Evolutionary conservation across 108 stramenopile genomes (phyloP).

Genomic region (Cyclotella baltica): DNA sequence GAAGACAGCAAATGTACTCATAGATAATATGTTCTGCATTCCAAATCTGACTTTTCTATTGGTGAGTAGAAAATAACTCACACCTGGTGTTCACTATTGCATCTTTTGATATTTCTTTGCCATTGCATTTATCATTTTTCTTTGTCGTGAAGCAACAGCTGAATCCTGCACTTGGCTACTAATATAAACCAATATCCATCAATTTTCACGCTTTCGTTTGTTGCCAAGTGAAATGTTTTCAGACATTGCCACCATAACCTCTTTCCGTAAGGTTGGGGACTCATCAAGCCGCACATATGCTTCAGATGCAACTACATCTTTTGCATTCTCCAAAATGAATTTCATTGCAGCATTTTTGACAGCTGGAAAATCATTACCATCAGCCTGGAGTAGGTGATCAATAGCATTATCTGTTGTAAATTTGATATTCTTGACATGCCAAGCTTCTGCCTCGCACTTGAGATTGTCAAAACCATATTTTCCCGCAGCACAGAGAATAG

Average conservation of each 20-base stretch:
- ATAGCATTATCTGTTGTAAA: background rate
- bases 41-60: no score
- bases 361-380: background rate
- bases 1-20: no score
- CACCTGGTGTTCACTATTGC: no score
- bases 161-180: no score
- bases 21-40: no score
- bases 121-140: no score
- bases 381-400: background rate
- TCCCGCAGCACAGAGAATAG: background rate
- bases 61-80: no score
- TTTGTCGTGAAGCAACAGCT: no score
- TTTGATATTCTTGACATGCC: background rate
- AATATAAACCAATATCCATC: no score
- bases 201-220: no score
- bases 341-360: background rate
- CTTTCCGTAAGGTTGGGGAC: background rate
- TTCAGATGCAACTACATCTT: background rate
- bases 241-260: background rate
- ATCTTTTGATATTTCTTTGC: no score
- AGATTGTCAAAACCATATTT: constrained; percentile 6
- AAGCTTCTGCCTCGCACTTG: constrained; percentile 1
- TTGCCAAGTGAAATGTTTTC: no score
- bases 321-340: background rate
- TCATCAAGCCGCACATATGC: background rate